phyloP scores from a whole-genome alignment of 1,284 basidiomycete genomes.

The Tremellales sp. region DNA sequence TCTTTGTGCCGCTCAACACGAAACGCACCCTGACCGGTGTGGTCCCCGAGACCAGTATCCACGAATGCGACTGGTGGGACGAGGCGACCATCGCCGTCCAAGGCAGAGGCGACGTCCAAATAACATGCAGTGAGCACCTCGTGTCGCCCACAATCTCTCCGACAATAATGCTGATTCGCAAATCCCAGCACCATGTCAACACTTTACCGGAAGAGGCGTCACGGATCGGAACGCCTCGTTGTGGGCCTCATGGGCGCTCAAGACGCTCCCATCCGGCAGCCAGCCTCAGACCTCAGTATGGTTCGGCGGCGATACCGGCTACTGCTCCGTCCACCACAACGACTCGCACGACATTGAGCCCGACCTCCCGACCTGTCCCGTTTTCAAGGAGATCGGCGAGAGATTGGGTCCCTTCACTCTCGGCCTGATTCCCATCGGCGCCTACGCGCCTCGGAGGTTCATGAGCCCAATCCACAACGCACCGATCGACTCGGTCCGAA shows the following conservation, averaged over 20 bases:
- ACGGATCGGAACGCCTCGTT: conserved; percentile 57
- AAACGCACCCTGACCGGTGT: conserved; percentile 51
- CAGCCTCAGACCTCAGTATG: conserved; percentile 48
- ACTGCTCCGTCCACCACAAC: conserved; percentile 51
- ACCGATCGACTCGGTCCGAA: conserved; percentile 60
- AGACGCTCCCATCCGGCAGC: conserved; percentile 26
- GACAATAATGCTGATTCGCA: background rate
- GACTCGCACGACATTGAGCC: conserved; percentile 45
- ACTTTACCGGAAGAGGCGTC: conserved; percentile 54
- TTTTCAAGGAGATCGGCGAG: conserved; percentile 63
- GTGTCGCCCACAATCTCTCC: background rate
- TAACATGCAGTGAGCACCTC: conserved; percentile 33
- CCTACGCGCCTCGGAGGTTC: conserved; percentile 59
- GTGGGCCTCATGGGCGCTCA: conserved; percentile 61
- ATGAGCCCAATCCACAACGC: conserved; percentile 61
- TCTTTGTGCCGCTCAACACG: conserved; percentile 64
- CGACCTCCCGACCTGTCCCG: conserved; percentile 59
- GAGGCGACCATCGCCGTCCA: conserved; percentile 21
- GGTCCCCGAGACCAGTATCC: conserved; percentile 49
- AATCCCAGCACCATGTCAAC: conserved; percentile 52
- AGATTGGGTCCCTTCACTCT: conserved; percentile 58
- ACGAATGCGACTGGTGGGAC: conserved; percentile 71
- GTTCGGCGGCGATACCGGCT: conserved; percentile 65
- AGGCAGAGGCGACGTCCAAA: conserved; percentile 28
- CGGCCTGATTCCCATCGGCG: conserved; percentile 64